Base-by-base conservation (phyloP, 148 eudicot genomes). In the Fallopia convolvulus region DNA sequence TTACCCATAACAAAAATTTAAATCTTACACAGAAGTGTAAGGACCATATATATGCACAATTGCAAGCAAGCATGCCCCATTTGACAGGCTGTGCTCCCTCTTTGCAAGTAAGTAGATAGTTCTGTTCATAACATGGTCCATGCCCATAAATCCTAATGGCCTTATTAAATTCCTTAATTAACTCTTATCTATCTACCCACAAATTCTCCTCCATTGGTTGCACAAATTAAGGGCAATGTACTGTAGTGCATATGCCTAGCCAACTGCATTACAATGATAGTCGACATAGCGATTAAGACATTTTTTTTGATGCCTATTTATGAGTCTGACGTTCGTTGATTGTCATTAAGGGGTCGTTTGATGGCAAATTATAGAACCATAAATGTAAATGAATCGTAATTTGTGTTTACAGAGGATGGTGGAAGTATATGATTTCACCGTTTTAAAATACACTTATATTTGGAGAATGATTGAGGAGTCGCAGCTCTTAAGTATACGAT, bases 151-250 rank as follows among this genome's bases (percentile, higher is more conserved):
- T 68, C 46, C 72, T 68, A 36, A 68, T 68, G 20, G 3, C 72
- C 72, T 39, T 33, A 68, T 14, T 15, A 33, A 33, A 68, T 8
- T 1, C 5, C n/a, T 23, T 8, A 63, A 63, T 63, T 63, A 39
- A 68, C 17, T 10, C 72, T 68, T 68, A 68, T 68, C 72, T 68
- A 68, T 68, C 72, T 17, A 68, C 46, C 72, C 46, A 39, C 11
- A 2, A 33, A 36, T 14, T 36, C 33, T 61, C 33, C 36, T 26
- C 7, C n/a, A 11, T 21, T 65, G 17, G 70, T 7, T 23, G 20
- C 72, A 9, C 14, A 3, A 30, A 33, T 68, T 36, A 68, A 68
- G 72, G 72, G 41, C n/a, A 65, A 7, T 65, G 17, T 68, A 39
- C n/a, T 63, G 13, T 33, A 3, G 2, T 30, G 40, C 68, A 23